A percentile compares a stretch with the other conserved stretches of the same genome.
These are phyloP conservation scores for Schizochytrium sp. DNA, from an alignment of 108 stramenopile genomes.

Conservation along the genomic window DNA sequence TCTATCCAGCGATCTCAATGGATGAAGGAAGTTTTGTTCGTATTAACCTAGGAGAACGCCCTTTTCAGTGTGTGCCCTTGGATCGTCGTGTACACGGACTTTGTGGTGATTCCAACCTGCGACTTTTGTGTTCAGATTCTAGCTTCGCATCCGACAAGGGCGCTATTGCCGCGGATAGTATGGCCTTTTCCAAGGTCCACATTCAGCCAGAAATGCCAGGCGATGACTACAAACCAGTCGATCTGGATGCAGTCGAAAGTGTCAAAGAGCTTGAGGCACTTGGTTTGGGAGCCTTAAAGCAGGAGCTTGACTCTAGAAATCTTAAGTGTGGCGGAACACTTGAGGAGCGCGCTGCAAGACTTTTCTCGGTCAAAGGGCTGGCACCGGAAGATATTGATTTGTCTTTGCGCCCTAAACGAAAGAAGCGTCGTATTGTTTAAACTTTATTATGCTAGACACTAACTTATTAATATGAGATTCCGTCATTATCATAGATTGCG, in stretches of 20 bases:
- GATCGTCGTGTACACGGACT: constrained; percentile 37
- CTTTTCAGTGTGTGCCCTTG: constrained; percentile 2
- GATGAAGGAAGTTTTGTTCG: constrained; percentile 26
- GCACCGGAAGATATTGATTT: constrained; percentile 5
- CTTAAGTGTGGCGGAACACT: constrained; percentile 49
- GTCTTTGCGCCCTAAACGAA: constrained; percentile 11
- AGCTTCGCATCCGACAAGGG: neutral
- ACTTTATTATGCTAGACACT: neutral
- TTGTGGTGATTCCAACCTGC: neutral
- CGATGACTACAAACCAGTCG: neutral
- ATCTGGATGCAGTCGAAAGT: neutral
- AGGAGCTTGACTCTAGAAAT: neutral
- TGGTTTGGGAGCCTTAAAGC: neutral
- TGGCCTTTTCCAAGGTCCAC: neutral
- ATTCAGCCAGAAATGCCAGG: neutral
- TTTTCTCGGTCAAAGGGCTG: constrained; percentile 41
- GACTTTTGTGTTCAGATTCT: neutral
- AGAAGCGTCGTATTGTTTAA: neutral
- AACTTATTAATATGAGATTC: neutral
- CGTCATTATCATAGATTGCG: neutral
- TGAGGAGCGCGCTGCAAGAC: neutral
- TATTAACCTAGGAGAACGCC: constrained; percentile 35
- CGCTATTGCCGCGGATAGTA: neutral
- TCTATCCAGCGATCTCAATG: constrained; percentile 35
- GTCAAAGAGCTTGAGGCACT: neutral